Base-by-base conservation (phyloP, 2,329 filamentous ascomycete genomes). In the Calonectria multiphialidica region DNA sequence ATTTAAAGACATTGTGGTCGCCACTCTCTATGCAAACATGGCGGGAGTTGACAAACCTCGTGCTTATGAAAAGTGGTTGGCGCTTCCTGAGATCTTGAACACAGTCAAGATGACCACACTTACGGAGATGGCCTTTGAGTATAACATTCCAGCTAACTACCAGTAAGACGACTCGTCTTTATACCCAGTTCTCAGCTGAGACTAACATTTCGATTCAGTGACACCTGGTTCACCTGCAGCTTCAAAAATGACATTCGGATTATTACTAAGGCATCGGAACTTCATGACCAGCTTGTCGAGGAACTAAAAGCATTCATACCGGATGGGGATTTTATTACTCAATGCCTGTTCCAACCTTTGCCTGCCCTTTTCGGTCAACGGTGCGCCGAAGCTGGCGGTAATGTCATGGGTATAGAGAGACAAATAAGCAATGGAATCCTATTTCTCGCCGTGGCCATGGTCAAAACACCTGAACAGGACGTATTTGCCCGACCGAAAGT, bases 11-110 rank as follows among this genome's bases (percentile, higher is more conserved):
- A 47, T 76, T 4, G 53, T 72, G 28, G 37, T 74, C 0, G 74
- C 59, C 18, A 68, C 69, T 61, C n/a, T 74, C 0, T 76, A 76
- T 62, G 62, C 72, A 6, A 76, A 76, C 2, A 64, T 76, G 57
- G 63, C 68, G 2, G 74, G 74, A 1, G 21, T 76, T 21, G 74
- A 76, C 9, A 75, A 73, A 18, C 69, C 74, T 25, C 45, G 57
- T 2, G 74, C 74, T 0, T 76, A 76, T 13, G 61, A 76, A 18
- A 75, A 76, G 28, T 76, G 74, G 74, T 21, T 76, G 12, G 74
- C 65, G 28, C 21, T 76, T 1, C 74, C 74, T 2, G 74, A 74
- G 25, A 76, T 76, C 16, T 12, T 72, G 18, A 76, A 42, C 37
- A 73, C 72, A 2, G 69, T 74, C 15, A 76, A 76, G 63, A 55